Conservation (phyloP, 2,329 filamentous ascomycete genomes). For the Sclerotinia nivalis region DNA sequence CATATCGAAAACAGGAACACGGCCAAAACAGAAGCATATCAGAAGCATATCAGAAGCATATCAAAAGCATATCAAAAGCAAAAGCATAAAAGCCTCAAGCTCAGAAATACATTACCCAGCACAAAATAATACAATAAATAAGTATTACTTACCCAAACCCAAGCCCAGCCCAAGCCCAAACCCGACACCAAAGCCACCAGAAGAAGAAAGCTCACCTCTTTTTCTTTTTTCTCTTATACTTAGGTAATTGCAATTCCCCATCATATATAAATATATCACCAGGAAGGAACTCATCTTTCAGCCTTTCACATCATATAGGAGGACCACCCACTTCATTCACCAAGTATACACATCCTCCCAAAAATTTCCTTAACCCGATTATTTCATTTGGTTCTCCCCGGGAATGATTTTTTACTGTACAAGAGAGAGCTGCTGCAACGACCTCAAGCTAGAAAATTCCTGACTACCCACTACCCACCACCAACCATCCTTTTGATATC, state of each 20-base stretch:
- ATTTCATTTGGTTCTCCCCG: not conserved
- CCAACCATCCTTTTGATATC: constrained; percentile 19
- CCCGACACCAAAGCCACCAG: not conserved
- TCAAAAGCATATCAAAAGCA: not conserved
- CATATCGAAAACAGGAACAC: no score
- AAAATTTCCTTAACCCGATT: not conserved
- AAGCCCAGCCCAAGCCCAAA: no score
- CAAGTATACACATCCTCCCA: not conserved
- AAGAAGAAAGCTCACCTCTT: not conserved
- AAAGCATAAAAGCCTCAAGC: no score
- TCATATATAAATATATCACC: no score
- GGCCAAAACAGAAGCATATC: no score
- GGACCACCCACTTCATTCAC: not conserved
- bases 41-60: not conserved
- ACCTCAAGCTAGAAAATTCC: constrained; percentile 13
- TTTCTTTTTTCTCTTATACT: not conserved
- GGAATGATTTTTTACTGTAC: constrained; percentile 21
- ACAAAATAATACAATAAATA: no score
- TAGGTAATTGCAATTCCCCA: no score
- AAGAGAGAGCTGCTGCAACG: constrained; percentile 20
- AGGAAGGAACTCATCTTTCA: no score
- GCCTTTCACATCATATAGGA: not conserved
- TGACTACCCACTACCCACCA: constrained; percentile 3
- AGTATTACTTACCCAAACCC: no score
- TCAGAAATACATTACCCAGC: no score